These are phyloP conservation scores for Rhizopus stolonifer DNA, from an alignment of 371 early-diverging fungal species.

Conservation along the genomic window DNA sequence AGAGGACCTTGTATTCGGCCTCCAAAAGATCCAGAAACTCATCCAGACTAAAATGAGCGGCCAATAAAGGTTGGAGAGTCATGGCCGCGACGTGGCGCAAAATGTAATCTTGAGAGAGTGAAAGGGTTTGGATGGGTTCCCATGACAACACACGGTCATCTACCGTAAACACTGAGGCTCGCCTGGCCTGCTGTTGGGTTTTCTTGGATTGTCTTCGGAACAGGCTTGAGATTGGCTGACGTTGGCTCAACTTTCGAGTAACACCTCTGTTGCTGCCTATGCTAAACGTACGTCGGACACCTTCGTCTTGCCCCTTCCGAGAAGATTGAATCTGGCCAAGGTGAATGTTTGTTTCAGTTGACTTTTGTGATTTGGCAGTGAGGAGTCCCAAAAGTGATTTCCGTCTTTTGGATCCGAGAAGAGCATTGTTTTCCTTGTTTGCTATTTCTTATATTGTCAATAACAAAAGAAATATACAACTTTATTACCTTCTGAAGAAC, in stretches of 20 bases:
- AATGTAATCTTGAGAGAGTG: conserved; percentile 51
- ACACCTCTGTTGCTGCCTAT: not conserved
- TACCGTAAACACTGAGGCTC: conserved; percentile 16
- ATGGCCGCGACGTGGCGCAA: conserved; percentile 78
- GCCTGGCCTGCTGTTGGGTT: not conserved
- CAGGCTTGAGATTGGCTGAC: not conserved
- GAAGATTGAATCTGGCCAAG: conserved; percentile 12
- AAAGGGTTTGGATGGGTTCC: conserved; percentile 4
- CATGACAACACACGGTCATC: conserved; percentile 1
- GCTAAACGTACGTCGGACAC: conserved; percentile 22
- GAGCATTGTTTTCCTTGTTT: too few species aligned
- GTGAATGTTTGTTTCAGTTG: conserved; percentile 2
- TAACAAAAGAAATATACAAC: too few species aligned
- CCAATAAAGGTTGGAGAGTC: conserved; percentile 62
- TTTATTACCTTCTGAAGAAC: not conserved
- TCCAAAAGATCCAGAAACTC: conserved; percentile 64
- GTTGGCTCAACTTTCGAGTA: not conserved
- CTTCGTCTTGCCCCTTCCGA: not conserved
- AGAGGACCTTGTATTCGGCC: not conserved
- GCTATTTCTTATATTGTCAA: too few species aligned
- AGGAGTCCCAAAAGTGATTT: conserved; percentile 4
- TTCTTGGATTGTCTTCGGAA: not conserved
- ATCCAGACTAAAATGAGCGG: conserved; percentile 49
- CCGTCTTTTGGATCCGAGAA: conserved; percentile 8
- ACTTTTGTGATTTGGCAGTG: not conserved